These are phyloP conservation scores for Dissophora globulifera DNA, from an alignment of 192 early-diverging fungal species.

Conservation along the genomic window DNA sequence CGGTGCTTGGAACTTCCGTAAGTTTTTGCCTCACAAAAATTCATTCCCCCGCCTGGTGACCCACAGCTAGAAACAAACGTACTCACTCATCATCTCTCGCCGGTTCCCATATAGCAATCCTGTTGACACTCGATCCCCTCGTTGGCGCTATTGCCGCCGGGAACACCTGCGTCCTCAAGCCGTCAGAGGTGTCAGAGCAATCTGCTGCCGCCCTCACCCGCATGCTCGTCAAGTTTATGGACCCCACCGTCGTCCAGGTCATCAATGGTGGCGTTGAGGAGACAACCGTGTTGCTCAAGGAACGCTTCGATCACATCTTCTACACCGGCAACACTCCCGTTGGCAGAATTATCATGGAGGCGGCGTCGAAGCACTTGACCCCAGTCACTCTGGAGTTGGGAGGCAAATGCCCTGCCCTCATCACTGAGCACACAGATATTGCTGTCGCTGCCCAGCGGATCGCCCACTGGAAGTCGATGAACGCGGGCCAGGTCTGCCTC, in stretches of 20 bases:
- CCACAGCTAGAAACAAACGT: neutral
- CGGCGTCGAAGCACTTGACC: conserved; percentile 71
- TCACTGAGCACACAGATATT: conserved; percentile 75
- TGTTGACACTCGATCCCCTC: conserved; percentile 61
- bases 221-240: conserved; percentile 68
- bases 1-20: conserved; percentile 68
- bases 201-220: conserved; percentile 54
- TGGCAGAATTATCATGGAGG: conserved; percentile 67
- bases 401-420: conserved; percentile 79
- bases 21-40: conserved; percentile 1
- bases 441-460: conserved; percentile 74
- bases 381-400: conserved; percentile 73
- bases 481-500: conserved; percentile 84
- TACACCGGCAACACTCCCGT: conserved; percentile 72
- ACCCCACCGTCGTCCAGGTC: conserved; percentile 55
- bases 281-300: conserved; percentile 62
- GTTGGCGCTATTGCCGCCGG: conserved; percentile 69
- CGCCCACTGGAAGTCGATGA: conserved; percentile 83
- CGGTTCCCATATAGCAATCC: conserved; percentile 44
- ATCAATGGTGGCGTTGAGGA: conserved; percentile 69
- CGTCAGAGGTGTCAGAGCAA: conserved; percentile 63
- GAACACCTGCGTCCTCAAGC: conserved; percentile 59
- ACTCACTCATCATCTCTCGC: neutral
- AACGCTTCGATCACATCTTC: conserved; percentile 72
- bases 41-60: neutral